Base-by-base conservation (phyloP, 2,329 filamentous ascomycete species). In the Apiospora rasikravindrae region DNA sequence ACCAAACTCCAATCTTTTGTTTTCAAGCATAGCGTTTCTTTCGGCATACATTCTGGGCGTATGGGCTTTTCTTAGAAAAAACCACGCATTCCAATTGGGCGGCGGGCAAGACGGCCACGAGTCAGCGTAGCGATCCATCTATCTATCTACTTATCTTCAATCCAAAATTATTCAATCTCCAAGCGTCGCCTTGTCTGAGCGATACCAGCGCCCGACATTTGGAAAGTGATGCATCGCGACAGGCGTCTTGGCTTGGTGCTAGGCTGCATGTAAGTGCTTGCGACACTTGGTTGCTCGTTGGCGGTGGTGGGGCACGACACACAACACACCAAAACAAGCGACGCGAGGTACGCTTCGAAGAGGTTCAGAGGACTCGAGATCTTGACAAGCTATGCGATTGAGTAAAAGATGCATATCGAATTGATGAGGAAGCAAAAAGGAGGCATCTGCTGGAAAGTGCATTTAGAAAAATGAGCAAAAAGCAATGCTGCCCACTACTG, bases 41-140 rank as follows among this genome's bases (percentile, higher is more conserved):
- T 68, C 6, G 49, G 67, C 67, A 69, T 69, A 49, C 24, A 29
- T 22, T 49, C 14, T 69, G 19, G 67, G 67, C 67, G 57, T 64
- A 64, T 33, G 10, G 33, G 19, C 33, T 40, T 64, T n/a, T 64
- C 29, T 37, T 64, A 40, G 33, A 64, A 37, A 64, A 8, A n/a
- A 40, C 29, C 16, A 37, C 37, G 29, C 53, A 61, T 61, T 61
- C 53, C 8, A 61, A 61, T 51, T 5, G 49, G 49, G 49, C 49
- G 49, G 49, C 49, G 10, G n/a, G 45, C 47, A 24, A 49, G 47
- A 24, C 22, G 47, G 44, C 44, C 19, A 49, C 22, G 47, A 49
- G 47, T 24, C n/a, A 24, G 49, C n/a, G n/a, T 49, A 24, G 10
- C 49, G n/a, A 26, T 51, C 47, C 14, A 26, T 26, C n/a, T 11